Percentiles rank a stretch among this genome's conserved stretches.
Evolutionary conservation across 495 filamentous ascomycete genomes (phyloP).

Genomic region (Apodospora peruviana): DNA sequence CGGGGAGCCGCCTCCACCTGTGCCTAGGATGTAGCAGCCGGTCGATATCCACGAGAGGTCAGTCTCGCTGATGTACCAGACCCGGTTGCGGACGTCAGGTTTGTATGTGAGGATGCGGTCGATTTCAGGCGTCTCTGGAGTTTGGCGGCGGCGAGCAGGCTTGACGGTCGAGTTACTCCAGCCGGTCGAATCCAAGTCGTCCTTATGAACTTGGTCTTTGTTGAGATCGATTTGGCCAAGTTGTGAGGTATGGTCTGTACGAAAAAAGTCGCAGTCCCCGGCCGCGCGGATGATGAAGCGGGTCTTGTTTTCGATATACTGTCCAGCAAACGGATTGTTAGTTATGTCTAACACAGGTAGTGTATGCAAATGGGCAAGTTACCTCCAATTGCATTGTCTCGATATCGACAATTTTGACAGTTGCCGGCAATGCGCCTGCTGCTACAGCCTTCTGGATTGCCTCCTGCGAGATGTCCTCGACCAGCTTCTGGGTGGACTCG

Average conservation of each 20-base stretch:
- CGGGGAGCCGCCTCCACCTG: slow-evolving; percentile 52
- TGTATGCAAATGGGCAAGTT: not conserved
- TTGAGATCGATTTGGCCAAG: slow-evolving; percentile 12
- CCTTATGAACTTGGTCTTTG: not conserved
- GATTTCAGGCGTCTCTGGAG: not conserved
- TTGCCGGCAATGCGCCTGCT: slow-evolving; percentile 34
- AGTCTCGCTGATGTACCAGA: slow-evolving; percentile 50
- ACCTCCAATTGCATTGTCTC: slow-evolving; percentile 20
- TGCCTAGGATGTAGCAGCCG: slow-evolving; percentile 58
- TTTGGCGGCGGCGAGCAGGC: not conserved
- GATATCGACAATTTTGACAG: slow-evolving; percentile 19
- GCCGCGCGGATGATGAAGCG: slow-evolving; percentile 46
- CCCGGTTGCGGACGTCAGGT: slow-evolving; percentile 43
- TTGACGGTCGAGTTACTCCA: too few relatives aligned
- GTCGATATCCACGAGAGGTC: slow-evolving; percentile 54
- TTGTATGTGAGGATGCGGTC: slow-evolving; percentile 42
- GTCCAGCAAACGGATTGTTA: not conserved
- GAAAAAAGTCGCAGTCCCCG: slow-evolving; percentile 45
- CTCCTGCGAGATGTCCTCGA: slow-evolving; percentile 23
- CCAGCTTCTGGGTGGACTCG: slow-evolving; percentile 19
- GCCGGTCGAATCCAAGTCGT: too few relatives aligned
- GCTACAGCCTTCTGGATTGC: slow-evolving; percentile 30
- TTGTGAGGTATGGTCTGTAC: slow-evolving; percentile 14
- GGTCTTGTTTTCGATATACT: slow-evolving; percentile 48
- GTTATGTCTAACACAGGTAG: not conserved